phyloP scores from a whole-genome alignment of 148 eudicot species.

The Beta vulgaris region DNA sequence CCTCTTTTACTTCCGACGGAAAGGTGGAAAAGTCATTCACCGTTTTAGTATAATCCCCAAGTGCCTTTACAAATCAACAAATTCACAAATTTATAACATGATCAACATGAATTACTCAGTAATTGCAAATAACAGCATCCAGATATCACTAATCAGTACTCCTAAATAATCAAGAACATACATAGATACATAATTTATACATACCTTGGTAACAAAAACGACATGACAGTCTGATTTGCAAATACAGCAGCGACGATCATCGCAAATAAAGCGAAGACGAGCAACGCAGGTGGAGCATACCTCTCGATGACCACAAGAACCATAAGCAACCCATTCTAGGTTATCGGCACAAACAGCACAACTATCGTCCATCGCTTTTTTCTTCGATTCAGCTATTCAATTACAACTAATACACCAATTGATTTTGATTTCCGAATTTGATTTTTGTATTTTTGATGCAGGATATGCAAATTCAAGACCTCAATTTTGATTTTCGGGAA shows the following conservation, averaged over 20 bases:
- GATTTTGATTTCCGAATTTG: no score
- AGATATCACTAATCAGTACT: no score
- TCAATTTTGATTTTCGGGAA: no score
- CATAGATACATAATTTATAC: no score
- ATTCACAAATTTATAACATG: not conserved
- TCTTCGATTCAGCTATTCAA: not conserved
- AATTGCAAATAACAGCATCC: no score
- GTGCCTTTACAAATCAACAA: constrained; percentile 14
- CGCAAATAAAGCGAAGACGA: constrained; percentile 92
- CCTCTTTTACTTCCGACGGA: constrained; percentile 62
- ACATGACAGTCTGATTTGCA: constrained; percentile 63
- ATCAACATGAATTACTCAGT: not conserved
- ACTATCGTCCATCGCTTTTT: constrained; percentile 69
- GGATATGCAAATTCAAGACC: no score
- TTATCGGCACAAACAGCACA: constrained; percentile 87
- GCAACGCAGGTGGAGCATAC: constrained; percentile 95
- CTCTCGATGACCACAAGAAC: constrained; percentile 81
- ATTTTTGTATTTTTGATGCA: no score
- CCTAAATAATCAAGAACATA: no score
- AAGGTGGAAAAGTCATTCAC: constrained; percentile 62
- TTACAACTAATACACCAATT: no score
- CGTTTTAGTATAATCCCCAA: constrained; percentile 80
- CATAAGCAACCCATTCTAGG: constrained; percentile 94
- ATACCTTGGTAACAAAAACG: constrained; percentile 95
- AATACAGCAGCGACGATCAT: constrained; percentile 85